phyloP scores from a whole-genome alignment of 2,329 filamentous ascomycete genomes.

The Aspergillus nomiae region DNA sequence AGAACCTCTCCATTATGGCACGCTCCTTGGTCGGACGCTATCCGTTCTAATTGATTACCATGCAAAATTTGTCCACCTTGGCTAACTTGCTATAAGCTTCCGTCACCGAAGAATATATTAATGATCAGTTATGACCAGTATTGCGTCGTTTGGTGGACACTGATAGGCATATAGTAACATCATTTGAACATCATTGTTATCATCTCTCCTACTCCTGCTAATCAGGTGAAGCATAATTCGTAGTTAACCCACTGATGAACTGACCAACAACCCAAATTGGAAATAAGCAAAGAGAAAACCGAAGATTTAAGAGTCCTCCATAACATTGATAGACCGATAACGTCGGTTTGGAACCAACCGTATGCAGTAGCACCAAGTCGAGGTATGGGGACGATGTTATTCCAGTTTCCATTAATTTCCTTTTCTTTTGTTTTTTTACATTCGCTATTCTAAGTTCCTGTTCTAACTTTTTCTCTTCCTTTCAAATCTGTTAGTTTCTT shows the following conservation, averaged over 20 bases:
- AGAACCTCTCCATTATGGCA: slow-evolving; percentile 5
- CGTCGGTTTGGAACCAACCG: neutral
- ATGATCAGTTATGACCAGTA: neutral
- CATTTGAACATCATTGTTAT: slow-evolving; percentile 6
- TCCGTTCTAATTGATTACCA: slow-evolving; percentile 12
- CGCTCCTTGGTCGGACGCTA: slow-evolving; percentile 10
- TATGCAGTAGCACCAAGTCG: neutral
- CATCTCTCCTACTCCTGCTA: neutral
- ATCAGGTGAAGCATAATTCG: neutral
- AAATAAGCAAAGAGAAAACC: neutral
- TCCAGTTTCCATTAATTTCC: neutral
- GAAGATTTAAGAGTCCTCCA: neutral
- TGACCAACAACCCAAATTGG: slow-evolving; percentile 1
- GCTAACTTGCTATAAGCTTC: neutral
- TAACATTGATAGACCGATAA: slow-evolving; percentile 4
- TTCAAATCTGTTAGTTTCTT: slow-evolving; percentile 4
- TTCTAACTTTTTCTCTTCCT: slow-evolving; percentile 12
- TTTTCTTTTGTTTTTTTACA: neutral
- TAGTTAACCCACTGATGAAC: neutral
- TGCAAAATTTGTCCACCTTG: slow-evolving; percentile 5
- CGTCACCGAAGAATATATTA: slow-evolving; percentile 9
- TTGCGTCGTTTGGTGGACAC: neutral
- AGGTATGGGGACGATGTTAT: neutral
- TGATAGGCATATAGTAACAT: neutral
- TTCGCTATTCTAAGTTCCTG: slow-evolving; percentile 7